phyloP scores from a whole-genome alignment of 768 basidiomycete species.

The Tricholoma sp. region DNA sequence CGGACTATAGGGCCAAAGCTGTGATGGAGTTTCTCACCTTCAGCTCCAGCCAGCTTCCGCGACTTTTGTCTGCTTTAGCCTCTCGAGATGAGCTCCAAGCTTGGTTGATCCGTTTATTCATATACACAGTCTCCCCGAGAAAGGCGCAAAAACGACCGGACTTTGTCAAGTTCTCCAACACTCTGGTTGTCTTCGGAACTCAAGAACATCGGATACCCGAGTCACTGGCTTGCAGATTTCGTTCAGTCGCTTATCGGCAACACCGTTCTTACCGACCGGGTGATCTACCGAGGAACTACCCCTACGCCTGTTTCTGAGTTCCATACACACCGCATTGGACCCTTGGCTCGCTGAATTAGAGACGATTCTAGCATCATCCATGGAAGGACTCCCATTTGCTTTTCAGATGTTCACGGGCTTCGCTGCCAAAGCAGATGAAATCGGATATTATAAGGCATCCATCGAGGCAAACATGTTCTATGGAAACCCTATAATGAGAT shows the following conservation, averaged over 20 bases:
- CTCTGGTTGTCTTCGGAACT: slow-evolving; percentile 29
- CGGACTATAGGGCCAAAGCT: slow-evolving; percentile 16
- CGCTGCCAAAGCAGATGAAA: slow-evolving; percentile 12
- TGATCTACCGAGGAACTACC: slow-evolving; percentile 18
- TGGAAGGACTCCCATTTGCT: slow-evolving; percentile 18
- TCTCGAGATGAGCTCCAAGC: slow-evolving; percentile 22
- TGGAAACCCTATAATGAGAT: slow-evolving; percentile 2
- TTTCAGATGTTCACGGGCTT: slow-evolving; percentile 16
- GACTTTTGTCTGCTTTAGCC: slow-evolving; percentile 12
- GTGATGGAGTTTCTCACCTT: slow-evolving; percentile 16
- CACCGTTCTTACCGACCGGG: slow-evolving; percentile 19
- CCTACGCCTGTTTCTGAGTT: slow-evolving; percentile 24
- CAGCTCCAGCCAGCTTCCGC: slow-evolving; percentile 13
- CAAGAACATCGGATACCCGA: slow-evolving; percentile 28
- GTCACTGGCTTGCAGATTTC: slow-evolving; percentile 32
- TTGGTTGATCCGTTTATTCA: slow-evolving; percentile 29
- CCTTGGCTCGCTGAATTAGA: slow-evolving; percentile 25
- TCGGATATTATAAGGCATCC: slow-evolving; percentile 17
- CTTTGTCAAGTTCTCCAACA: slow-evolving; percentile 28
- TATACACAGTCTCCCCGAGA: slow-evolving; percentile 25
- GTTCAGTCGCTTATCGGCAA: slow-evolving; percentile 21
- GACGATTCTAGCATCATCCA: slow-evolving; percentile 15
- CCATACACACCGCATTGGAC: slow-evolving; percentile 18
- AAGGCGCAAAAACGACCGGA: slow-evolving; percentile 12
- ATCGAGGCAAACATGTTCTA: slow-evolving; percentile 13